Conservation (phyloP, 164 flowering plant genomes). For the Aristolochia californica region DNA sequence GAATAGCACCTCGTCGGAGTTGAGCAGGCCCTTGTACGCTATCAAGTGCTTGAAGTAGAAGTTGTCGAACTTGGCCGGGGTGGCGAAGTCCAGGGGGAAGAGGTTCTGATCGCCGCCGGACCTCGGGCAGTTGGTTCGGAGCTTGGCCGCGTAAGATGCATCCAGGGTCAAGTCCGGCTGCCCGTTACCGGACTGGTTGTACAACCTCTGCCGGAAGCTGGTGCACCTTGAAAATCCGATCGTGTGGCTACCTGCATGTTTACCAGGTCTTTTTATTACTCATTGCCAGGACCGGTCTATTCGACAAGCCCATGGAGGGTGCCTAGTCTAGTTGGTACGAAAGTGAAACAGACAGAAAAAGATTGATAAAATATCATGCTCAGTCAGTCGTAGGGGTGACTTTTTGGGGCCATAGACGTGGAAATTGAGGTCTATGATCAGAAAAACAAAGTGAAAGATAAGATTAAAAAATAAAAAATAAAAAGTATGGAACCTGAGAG, state of each 20-base stretch:
- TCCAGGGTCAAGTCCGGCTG: slow-evolving; percentile 56
- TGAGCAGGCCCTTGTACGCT: slow-evolving; percentile 60
- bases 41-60: slow-evolving; percentile 74
- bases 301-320: neutral
- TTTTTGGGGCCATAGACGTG: neutral
- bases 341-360: neutral
- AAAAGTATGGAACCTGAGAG: slow-evolving; percentile 50
- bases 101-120: slow-evolving; percentile 93
- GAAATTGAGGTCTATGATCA: neutral
- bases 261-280: neutral
- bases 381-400: neutral
- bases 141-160: slow-evolving; percentile 46
- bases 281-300: neutral
- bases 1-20: slow-evolving; percentile 66
- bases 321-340: neutral
- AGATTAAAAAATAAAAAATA: neutral
- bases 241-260: slow-evolving; percentile 81
- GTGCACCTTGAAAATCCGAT: slow-evolving; percentile 83
- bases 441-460: neutral
- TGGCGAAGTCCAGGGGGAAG: slow-evolving; percentile 55
- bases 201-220: slow-evolving; percentile 86
- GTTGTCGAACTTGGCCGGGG: slow-evolving; percentile 71
- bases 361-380: no score
- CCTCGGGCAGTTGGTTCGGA: slow-evolving; percentile 60
- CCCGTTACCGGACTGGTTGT: slow-evolving; percentile 85